A percentile compares a stretch with the other conserved stretches of the same genome.
These are phyloP conservation scores for Cyberlindnera subsufficiens DNA, from an alignment of 805 yeast species.

Conservation along the genomic window DNA sequence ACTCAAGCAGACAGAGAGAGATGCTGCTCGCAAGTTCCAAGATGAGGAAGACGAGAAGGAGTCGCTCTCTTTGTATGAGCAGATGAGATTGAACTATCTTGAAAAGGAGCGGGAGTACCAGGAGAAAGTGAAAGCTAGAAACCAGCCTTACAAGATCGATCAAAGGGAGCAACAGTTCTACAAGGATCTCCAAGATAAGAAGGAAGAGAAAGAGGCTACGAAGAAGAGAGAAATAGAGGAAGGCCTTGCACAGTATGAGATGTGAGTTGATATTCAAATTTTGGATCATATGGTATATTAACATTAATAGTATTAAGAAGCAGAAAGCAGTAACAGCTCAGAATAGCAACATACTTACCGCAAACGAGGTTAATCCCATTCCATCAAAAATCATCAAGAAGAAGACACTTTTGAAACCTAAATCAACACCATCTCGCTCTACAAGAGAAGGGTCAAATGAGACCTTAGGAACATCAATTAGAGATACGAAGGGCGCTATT, in stretches of 20 bases:
- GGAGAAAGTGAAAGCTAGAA: conserved; percentile 18
- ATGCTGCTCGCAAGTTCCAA: conserved; percentile 12
- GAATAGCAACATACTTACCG: no score
- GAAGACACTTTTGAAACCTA: not conserved
- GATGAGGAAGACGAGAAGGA: conserved; percentile 19
- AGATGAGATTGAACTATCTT: conserved; percentile 22
- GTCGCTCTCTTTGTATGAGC: conserved; percentile 21
- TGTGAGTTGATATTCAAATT: conserved; percentile 8
- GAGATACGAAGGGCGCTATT: not conserved
- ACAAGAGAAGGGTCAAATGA: not conserved
- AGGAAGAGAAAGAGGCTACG: conserved; percentile 5
- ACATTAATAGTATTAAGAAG: no score
- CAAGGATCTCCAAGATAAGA: conserved; percentile 7
- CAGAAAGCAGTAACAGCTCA: no score
- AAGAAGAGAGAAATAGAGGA: conserved; percentile 17
- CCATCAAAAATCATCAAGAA: not conserved
- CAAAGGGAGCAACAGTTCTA: conserved; percentile 19
- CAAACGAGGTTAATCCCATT: not conserved
- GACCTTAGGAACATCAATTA: no score
- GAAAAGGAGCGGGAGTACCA: conserved; percentile 20
- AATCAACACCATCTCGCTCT: not conserved
- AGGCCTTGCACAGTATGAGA: conserved; percentile 15
- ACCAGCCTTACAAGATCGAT: conserved; percentile 16
- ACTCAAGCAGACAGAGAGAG: conserved; percentile 13
- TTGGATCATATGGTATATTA: not conserved